A percentile compares a stretch with the other conserved stretches of the same genome.
These are phyloP conservation scores for Taphrina sp. DNA, from an alignment of 1,139 yeast species.

Conservation along the genomic window DNA sequence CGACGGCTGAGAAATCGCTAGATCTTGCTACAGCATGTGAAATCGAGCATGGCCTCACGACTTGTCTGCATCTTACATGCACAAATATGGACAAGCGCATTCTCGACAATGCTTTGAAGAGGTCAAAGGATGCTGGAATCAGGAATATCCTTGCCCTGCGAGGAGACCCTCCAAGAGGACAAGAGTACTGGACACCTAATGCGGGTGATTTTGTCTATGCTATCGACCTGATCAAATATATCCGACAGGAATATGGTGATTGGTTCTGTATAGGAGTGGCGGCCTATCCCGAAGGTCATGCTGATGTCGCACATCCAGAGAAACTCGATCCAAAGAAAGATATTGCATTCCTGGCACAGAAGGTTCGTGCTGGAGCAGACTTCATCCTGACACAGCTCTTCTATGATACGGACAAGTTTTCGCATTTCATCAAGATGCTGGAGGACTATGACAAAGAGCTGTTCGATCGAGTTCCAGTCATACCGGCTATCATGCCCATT, in stretches of 20 bases:
- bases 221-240: constrained; percentile 77
- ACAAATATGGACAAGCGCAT: constrained; percentile 79
- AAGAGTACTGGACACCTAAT: constrained; percentile 56
- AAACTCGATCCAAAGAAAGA: constrained; percentile 65
- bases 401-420: constrained; percentile 60
- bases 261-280: constrained; percentile 88
- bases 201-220: constrained; percentile 65
- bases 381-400: constrained; percentile 87
- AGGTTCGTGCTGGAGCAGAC: constrained; percentile 91
- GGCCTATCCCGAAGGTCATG: constrained; percentile 96
- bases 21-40: constrained; percentile 79
- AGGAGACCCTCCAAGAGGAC: constrained; percentile 93
- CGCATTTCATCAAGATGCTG: constrained; percentile 52
- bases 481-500: constrained; percentile 97
- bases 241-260: constrained; percentile 64
- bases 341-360: constrained; percentile 72
- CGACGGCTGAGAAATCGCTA: constrained; percentile 81
- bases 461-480: constrained; percentile 55
- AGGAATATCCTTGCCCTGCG: constrained; percentile 85
- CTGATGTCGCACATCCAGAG: constrained; percentile 67
- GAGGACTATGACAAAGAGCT: constrained; percentile 50
- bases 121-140: constrained; percentile 75
- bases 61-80: constrained; percentile 92
- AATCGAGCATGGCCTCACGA: constrained; percentile 71
- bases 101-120: constrained; percentile 72